Evolutionary conservation across 139 green algal genomes (phyloP), one percentile per base, ranked within the genome.

Genomic region (Coelastrella sp.): DNA sequence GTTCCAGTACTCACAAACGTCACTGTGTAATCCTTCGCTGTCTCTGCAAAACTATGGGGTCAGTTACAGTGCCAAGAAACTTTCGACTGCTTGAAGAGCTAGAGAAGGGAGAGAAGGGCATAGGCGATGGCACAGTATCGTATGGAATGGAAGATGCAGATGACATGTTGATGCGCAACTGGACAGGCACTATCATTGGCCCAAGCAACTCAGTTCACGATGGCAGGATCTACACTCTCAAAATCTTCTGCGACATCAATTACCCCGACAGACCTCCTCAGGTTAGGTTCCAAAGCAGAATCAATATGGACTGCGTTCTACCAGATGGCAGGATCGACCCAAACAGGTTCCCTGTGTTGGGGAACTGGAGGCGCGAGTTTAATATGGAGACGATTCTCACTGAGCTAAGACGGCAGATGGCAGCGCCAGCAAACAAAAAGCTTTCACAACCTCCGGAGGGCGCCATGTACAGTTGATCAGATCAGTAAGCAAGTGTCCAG

Each of bases 161-260:
- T 64, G 92, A 97, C 73, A 89, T 98, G 68, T 80, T 96, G 7
- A 98, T 99, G 96, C 89, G 90, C 30, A 92, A 93, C 89, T 99
- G 97, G 97, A 98, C 92, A 8, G 97, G 97, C 25, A 99, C 97
- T 9, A 99, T 99, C 78, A 98, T 99, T 78, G 97, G 97, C 0
- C 97, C 97, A 2, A 89, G 89, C 69, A 96, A 95, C 86, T 92
- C 90, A 8, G 91, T 95, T 6, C 94, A 98, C 86, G 97, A 99
- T 64, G 89, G 92, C 7, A 86, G 96, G n/a, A 98, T 99, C 64
- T 99, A 98, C 90, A 95, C 87, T 23, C 87, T 99, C 9, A 93
- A 94, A 68, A 92, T 98, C 2, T 85, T 92, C 64, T 98, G 96
- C 85, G 95, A 91, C 53, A 84, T 95, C 17, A 82, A 89, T 57